Evolutionary conservation across 129 eudicot species (phyloP).

Genomic region (Helianthus tuberosus): DNA sequence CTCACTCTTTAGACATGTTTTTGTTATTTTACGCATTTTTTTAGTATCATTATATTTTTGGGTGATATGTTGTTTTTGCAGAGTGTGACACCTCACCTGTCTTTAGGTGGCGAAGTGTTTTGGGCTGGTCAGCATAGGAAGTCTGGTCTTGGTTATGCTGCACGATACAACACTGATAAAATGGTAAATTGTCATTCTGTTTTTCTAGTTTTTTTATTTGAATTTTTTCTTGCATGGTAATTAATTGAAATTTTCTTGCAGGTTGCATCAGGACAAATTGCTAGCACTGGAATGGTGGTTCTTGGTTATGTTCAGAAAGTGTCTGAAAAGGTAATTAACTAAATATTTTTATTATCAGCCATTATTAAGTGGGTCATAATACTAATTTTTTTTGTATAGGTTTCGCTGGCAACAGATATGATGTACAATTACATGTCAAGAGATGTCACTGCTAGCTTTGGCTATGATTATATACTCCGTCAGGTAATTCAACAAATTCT

Average conservation of each 20-base stretch:
- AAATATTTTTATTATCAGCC: not conserved
- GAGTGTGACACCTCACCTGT: constrained; percentile 87
- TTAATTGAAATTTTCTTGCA: constrained; percentile 21
- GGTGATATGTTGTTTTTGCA: constrained; percentile 37
- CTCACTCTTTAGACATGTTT: not conserved
- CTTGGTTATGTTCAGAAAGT: constrained; percentile 91
- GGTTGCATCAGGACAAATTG: constrained; percentile 96
- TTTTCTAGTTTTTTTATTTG: not conserved
- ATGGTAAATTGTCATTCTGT: constrained; percentile 46
- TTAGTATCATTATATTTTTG: not conserved
- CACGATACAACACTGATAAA: constrained; percentile 82
- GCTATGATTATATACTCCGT: constrained; percentile 88
- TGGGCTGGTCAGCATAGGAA: constrained; percentile 93
- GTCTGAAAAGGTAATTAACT: constrained; percentile 67
- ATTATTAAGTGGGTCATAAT: not conserved
- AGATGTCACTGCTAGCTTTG: constrained; percentile 89
- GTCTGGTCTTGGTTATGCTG: constrained; percentile 87
- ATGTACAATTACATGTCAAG: constrained; percentile 87
- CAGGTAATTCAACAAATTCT: constrained; percentile 53
- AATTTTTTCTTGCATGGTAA: constrained; percentile 16
- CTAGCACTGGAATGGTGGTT: constrained; percentile 91
- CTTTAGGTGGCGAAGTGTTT: constrained; percentile 96
- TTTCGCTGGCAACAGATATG: constrained; percentile 91
- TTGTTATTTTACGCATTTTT: not conserved
- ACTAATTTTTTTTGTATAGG: constrained; percentile 37